These are phyloP conservation scores for Exophiala xenobiotica DNA, from an alignment of 2,329 filamentous ascomycete genomes.

Conservation along the genomic window DNA sequence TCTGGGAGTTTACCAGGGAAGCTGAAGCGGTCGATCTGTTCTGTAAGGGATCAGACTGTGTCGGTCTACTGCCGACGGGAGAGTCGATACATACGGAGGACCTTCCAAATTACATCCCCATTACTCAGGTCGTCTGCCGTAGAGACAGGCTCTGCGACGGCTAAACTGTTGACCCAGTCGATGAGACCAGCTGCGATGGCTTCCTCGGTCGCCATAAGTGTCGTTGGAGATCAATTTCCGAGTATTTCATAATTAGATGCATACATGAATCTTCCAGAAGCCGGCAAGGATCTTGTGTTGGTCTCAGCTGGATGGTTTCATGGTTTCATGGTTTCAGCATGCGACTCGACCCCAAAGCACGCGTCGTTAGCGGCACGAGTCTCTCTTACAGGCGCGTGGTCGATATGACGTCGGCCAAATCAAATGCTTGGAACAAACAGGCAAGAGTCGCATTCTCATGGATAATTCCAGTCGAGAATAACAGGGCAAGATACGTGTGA, in stretches of 20 bases:
- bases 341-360: neutral
- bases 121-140: slow-evolving; percentile 42
- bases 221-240: slow-evolving; percentile 8
- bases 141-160: slow-evolving; percentile 27
- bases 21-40: slow-evolving; percentile 49
- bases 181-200: slow-evolving; percentile 46
- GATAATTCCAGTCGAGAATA: too few relatives aligned
- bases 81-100: slow-evolving; percentile 33
- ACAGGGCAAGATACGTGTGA: too few relatives aligned
- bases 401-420: too few relatives aligned
- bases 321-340: slow-evolving; percentile 13
- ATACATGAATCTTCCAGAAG: neutral
- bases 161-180: slow-evolving; percentile 43
- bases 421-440: too few relatives aligned
- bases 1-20: slow-evolving; percentile 50
- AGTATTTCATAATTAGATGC: slow-evolving; percentile 19
- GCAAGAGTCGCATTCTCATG: too few relatives aligned
- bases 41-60: slow-evolving; percentile 30
- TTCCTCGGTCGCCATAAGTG: slow-evolving; percentile 45
- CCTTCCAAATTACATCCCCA: slow-evolving; percentile 48
- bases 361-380: slow-evolving; percentile 1
- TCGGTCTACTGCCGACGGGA: neutral
- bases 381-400: too few relatives aligned
- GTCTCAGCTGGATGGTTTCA: neutral
- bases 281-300: neutral